phyloP scores from a whole-genome alignment of 2,329 filamentous ascomycete genomes.

The Paracamarosporium sp. region DNA sequence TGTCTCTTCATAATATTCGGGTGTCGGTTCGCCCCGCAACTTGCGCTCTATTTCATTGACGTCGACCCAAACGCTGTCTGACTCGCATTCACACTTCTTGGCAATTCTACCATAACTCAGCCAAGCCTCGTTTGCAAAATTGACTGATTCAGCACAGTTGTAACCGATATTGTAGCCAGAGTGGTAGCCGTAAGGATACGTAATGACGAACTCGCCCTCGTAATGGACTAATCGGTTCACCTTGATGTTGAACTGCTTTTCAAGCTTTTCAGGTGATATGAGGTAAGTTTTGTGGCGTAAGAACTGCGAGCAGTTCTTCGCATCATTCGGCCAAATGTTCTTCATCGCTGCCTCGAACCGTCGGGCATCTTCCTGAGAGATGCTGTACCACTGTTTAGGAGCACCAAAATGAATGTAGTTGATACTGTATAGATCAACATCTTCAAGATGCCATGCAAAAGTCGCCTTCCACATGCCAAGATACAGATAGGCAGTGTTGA shows the following conservation, averaged over 20 bases:
- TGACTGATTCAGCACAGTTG: constrained; percentile 98
- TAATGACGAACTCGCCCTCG: constrained; percentile 97
- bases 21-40: constrained; percentile 80
- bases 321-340: constrained; percentile 91
- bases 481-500: constrained; percentile 97
- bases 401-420: constrained; percentile 99
- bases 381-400: constrained; percentile 99
- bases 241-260: constrained; percentile 89
- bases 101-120: constrained; percentile 93
- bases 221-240: constrained; percentile 96
- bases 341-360: constrained; percentile 96
- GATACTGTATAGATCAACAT: constrained; percentile 99
- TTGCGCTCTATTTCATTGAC: constrained; percentile 96
- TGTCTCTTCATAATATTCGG: constrained; percentile 81
- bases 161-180: constrained; percentile 98
- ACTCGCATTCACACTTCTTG: constrained; percentile 95
- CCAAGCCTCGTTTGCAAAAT: constrained; percentile 96
- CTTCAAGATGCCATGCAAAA: constrained; percentile 98
- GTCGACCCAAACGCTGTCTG: constrained; percentile 98
- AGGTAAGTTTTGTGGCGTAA: constrained; percentile 97
- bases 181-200: constrained; percentile 97
- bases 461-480: constrained; percentile 99
- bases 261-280: constrained; percentile 87
- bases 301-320: constrained; percentile 95
- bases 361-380: constrained; percentile 91